phyloP scores from a whole-genome alignment of 2,329 filamentous ascomycete genomes.

The Pseudogymnoascus sp. region DNA sequence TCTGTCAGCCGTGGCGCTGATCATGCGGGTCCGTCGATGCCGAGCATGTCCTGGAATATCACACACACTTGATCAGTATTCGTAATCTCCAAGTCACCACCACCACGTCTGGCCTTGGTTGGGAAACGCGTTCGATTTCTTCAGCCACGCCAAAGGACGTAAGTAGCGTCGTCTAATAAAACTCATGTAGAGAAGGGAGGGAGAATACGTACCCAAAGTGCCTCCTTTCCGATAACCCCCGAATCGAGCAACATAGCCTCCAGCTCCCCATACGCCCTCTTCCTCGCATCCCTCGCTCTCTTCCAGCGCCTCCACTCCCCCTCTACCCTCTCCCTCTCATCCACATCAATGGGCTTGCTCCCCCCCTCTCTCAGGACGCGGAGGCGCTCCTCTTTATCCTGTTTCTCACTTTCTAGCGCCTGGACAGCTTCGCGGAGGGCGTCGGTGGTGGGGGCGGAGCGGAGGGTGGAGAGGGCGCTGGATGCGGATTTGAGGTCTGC shows the following conservation, averaged over 20 bases:
- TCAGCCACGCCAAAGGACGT: not conserved
- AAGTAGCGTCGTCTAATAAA: not conserved
- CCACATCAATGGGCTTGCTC: conserved; percentile 36
- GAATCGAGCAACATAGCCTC: conserved; percentile 38
- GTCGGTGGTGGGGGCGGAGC: conserved; percentile 39
- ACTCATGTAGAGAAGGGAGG: not conserved
- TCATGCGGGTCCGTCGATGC: conserved; percentile 2
- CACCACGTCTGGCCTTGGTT: not conserved
- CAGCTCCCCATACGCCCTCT: conserved; percentile 22
- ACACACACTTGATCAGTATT: not conserved
- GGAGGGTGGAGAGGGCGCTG: conserved; percentile 30
- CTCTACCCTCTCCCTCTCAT: conserved; percentile 39
- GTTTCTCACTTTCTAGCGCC: conserved; percentile 37
- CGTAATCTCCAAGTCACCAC: not conserved
- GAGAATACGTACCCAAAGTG: conserved; percentile 37
- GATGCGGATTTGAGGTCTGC: conserved; percentile 41
- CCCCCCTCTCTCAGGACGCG: conserved; percentile 30
- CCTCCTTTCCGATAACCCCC: conserved; percentile 32
- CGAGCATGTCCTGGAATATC: not conserved
- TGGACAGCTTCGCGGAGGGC: conserved; percentile 39
- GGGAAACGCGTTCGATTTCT: not conserved
- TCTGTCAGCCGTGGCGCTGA: not conserved
- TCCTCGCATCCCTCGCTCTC: conserved; percentile 23
- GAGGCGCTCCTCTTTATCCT: conserved; percentile 33
- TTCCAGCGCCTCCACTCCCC: conserved; percentile 38